Conservation (phyloP, 495 filamentous ascomycete genomes). For the Trichoderma reesei region DNA sequence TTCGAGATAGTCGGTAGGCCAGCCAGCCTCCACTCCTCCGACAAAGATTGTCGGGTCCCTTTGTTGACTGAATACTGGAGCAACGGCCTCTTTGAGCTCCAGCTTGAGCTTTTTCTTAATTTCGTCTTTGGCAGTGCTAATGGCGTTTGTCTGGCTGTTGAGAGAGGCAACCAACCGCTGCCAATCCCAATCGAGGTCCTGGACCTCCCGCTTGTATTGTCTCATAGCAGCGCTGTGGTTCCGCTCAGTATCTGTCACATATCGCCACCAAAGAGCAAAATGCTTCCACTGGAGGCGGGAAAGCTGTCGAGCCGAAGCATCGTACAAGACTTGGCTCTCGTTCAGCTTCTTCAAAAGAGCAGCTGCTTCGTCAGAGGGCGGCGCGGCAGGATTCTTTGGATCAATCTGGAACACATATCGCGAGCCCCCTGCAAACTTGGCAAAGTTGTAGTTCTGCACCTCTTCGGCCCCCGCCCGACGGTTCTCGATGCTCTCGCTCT, state of each 20-base stretch:
- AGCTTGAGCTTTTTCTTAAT: too few relatives aligned
- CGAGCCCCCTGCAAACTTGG: constrained; percentile 18
- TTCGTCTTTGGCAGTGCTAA: too few relatives aligned
- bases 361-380: not conserved
- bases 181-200: too few relatives aligned
- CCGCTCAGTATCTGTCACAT: constrained; percentile 13
- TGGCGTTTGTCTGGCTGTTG: too few relatives aligned
- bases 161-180: too few relatives aligned
- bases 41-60: constrained; percentile 40
- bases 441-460: constrained; percentile 26
- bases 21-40: constrained; percentile 32
- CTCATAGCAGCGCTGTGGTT: constrained; percentile 5
- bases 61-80: constrained; percentile 21
- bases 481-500: constrained; percentile 28
- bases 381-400: not conserved
- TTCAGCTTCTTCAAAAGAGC: not conserved
- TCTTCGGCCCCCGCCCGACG: constrained; percentile 24
- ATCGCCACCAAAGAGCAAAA: constrained; percentile 34
- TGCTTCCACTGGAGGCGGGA: constrained; percentile 26
- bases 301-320: not conserved
- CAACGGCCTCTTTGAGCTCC: too few relatives aligned
- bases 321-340: not conserved
- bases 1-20: constrained; percentile 36
- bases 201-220: too few relatives aligned
- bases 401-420: constrained; percentile 17